Evolutionary conservation across 768 basidiomycete genomes (phyloP), one percentile per base, ranked within the genome.

Genomic region (Lentinus brumalis): DNA sequence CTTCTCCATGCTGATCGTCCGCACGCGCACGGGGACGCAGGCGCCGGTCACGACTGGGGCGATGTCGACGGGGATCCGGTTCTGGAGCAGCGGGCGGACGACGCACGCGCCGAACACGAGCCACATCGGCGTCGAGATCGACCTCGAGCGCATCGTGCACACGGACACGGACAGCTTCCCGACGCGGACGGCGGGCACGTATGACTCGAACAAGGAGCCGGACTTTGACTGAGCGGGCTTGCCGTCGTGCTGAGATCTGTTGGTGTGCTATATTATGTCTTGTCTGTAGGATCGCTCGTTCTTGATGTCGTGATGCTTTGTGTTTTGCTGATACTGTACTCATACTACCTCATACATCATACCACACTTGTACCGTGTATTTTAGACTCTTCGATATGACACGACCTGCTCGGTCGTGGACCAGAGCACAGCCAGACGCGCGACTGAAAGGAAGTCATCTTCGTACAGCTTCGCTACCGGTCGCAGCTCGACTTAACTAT

Each of bases 1-100:
- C 29, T 58, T 58, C 50, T 51, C 57, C 4, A 51, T 58, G 50
- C 50, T 58, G 18, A 52, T 58, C 50, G 57, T 58, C 12, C 57
- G 57, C 50, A 45, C 57, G 10, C 50, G 50, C 9, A 26, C 26
- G n/a, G 49, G 21, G 47, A 45, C 26, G n/a, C 10, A 21, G 15
- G 18, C 15, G 14, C 31, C 14, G 11, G 30, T 12, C 42, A 42
- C 50, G n/a, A 44, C 40, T 29, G 42, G 21, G 21, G 26, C 16
- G 46, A 46, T 18, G 21, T 49, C 56, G 38, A 58, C 50, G 14
- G 31, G 26, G 16, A 50, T 57, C 56, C 49, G 56, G 12, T 58
- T 58, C 50, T 16, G 41, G n/a, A 18, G 40, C 30, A 44, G 29
- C 10, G 18, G 18, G 26, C 11, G n/a, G 29, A 38, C 57, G 8